Evolutionary conservation across 257 asterid genomes (phyloP), one percentile per base, ranked within the genome.

Genomic region (Rauvolfia tetraphylla): DNA sequence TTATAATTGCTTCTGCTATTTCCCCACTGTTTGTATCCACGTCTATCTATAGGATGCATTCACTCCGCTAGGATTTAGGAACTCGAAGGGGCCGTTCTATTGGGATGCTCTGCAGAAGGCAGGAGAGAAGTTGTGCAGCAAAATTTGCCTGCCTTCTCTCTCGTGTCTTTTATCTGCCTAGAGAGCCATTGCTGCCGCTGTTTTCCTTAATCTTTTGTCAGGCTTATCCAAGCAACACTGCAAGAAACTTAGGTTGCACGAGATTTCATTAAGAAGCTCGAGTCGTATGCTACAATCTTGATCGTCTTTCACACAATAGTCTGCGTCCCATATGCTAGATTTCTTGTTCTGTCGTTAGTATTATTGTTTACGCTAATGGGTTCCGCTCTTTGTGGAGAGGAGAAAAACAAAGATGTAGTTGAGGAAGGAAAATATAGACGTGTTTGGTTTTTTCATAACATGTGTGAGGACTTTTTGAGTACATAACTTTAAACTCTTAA

Each of bases 221-320:
- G 91, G 83, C 87, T 89, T 86, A 86, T 87, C 91, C 85, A 75
- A 79, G 72, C 57, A 77, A 76, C 86, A 72, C 80, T 83, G 80
- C 53, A 22, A 81, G 51, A 62, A 72, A 78, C 84, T 82, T 86
- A 83, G 90, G 84, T 83, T 81, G 81, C 75, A 77, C 74, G 57
- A 69, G 62, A 74, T 82, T 75, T 73, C 85, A 74, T 77, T 61
- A 57, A 74, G 67, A 33, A 78, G n/a, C 80, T 39, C 25, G 51
- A 13, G 62, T 61, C 54, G 1, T 51, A 3, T 42, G 22, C 10
- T 13, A 22, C 13, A 0, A 11, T 8, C 34, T 34, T 39, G 20
- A 49, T 29, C 34, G 73, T 33, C 46, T 68, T 54, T 14, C 71
- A 66, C 38, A 33, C 31, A 17, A 22, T 2, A n/a, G 71, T 69